Base-by-base conservation (phyloP, 176 grass and related monocot species). In the Elaeis guineensis region DNA sequence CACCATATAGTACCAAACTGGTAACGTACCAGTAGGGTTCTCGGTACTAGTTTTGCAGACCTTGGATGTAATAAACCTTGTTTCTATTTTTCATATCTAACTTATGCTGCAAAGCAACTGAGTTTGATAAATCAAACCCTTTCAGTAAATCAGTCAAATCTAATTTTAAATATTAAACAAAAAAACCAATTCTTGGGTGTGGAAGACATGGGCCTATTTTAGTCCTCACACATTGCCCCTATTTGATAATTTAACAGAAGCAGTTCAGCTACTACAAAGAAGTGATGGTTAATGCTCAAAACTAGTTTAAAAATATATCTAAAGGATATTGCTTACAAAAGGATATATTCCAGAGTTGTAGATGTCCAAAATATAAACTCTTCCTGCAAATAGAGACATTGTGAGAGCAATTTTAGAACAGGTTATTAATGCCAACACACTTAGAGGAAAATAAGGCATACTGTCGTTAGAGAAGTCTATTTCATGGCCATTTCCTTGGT, bases 401-500 rank as follows among this genome's bases (percentile, higher is more conserved):
- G 21, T 29, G 16, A 50, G 56, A 19, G 25, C 35, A 44, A 44
- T 44, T 44, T 44, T 44, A 44, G 6, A 44, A 12, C 35, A 44
- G 35, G 3, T 44, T 44, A 44, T 44, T 44, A 44, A 44, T 44
- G 35, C 8, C 35, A 44, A 48, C 19, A 71, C 52, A 32, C 50
- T 64, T 35, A 69, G 16, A 17, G 49, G 63, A 69, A 75, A 75
- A 24, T 11, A 25, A 2, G 19, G 1, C 48, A 17, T 82, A 88
- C 86, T 80, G 63, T 96, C 84, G 72, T 88, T 73, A 44, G 83
- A 84, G 54, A 96, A 96, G 82, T 96, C 87, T 54, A 70, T 88
- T 82, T 88, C 87, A 64, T 96, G 78, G 39, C 92, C 92, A 88
- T 96, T 96, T 54, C 92, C 92, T 89, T 96, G 92, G 75, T 96